These are phyloP conservation scores for Capsella rubella DNA, from an alignment of 441 rosid genomes.

Conservation along the genomic window DNA sequence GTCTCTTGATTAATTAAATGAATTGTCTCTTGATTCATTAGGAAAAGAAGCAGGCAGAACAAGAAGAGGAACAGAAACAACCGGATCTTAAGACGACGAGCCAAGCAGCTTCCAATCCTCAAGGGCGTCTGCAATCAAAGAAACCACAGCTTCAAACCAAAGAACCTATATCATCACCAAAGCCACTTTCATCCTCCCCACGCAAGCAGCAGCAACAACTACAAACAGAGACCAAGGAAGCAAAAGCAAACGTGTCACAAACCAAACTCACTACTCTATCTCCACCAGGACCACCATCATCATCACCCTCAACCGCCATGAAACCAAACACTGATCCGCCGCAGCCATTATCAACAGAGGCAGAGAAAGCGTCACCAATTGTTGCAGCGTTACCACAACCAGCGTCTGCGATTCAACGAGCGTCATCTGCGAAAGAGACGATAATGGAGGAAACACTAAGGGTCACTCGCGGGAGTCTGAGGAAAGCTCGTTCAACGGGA, in stretches of 20 bases:
- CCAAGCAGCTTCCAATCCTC: conserved; percentile 50
- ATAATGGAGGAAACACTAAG: conserved; percentile 62
- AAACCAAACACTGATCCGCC: conserved; percentile 47
- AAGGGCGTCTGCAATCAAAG: conserved; percentile 49
- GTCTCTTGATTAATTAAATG: conserved; percentile 16
- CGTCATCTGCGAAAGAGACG: conserved; percentile 59
- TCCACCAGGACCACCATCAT: conserved; percentile 31
- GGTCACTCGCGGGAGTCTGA: conserved; percentile 56
- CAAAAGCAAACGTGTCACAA: conserved; percentile 51
- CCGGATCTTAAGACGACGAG: conserved; percentile 52
- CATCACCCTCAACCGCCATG: conserved; percentile 40
- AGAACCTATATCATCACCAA: conserved; percentile 74
- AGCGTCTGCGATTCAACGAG: conserved; percentile 52
- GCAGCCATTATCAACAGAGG: conserved; percentile 41
- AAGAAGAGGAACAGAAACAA: conserved; percentile 33
- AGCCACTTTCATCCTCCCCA: conserved; percentile 58
- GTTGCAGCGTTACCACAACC: conserved; percentile 49
- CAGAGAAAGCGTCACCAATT: conserved; percentile 54
- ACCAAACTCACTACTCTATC: conserved; percentile 43
- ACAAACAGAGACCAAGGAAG: conserved; percentile 62
- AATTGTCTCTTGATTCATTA: conserved; percentile 16
- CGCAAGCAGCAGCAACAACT: conserved; percentile 71
- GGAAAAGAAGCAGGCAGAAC: conserved; percentile 33
- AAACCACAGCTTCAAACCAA: conserved; percentile 51
- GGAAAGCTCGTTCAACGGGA: conserved; percentile 59